A percentile compares a stretch with the other conserved stretches of the same genome.
Evolutionary conservation across 495 filamentous ascomycete genomes (phyloP).

Genomic region (Hyaloscypha variabilis): DNA sequence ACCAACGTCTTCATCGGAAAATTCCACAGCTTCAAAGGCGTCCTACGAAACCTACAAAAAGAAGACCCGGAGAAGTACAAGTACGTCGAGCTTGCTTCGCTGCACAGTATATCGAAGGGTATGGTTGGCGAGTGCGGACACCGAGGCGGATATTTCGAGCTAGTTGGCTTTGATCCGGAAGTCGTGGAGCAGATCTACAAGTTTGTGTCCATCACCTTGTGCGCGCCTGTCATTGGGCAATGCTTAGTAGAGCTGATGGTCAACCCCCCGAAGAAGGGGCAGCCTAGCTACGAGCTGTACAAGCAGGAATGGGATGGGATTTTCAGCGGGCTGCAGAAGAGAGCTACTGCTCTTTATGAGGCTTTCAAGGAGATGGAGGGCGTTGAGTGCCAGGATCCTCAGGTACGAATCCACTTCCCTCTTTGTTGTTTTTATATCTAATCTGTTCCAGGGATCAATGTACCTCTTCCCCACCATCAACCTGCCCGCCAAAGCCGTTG

Average conservation of each 20-base stretch:
- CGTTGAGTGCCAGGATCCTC: slow-evolving; percentile 82
- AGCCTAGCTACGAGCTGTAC: slow-evolving; percentile 83
- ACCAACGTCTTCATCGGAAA: slow-evolving; percentile 95
- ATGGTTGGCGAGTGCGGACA: slow-evolving; percentile 99
- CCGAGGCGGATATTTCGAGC: slow-evolving; percentile 95
- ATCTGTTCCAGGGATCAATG: slow-evolving; percentile 75
- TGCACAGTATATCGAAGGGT: slow-evolving; percentile 89
- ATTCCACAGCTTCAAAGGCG: slow-evolving; percentile 93
- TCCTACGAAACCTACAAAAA: slow-evolving; percentile 81
- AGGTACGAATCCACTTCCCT: slow-evolving; percentile 43
- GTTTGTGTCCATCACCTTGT: slow-evolving; percentile 93
- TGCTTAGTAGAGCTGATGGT: slow-evolving; percentile 96
- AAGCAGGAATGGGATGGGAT: slow-evolving; percentile 80
- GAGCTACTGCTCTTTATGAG: slow-evolving; percentile 82
- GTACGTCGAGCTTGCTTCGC: slow-evolving; percentile 80
- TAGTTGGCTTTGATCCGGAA: slow-evolving; percentile 81
- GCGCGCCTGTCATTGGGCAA: slow-evolving; percentile 92
- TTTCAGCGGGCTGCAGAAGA: slow-evolving; percentile 70
- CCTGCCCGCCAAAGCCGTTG: slow-evolving; percentile 72
- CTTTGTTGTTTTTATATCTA: slow-evolving; percentile 15
- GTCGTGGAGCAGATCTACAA: slow-evolving; percentile 97
- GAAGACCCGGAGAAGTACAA: slow-evolving; percentile 74
- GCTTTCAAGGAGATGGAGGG: slow-evolving; percentile 95
- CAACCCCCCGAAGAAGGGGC: slow-evolving; percentile 83
- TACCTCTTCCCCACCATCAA: slow-evolving; percentile 96